phyloP scores from a whole-genome alignment of 805 yeast genomes.

The Kazachstania taianensis region DNA sequence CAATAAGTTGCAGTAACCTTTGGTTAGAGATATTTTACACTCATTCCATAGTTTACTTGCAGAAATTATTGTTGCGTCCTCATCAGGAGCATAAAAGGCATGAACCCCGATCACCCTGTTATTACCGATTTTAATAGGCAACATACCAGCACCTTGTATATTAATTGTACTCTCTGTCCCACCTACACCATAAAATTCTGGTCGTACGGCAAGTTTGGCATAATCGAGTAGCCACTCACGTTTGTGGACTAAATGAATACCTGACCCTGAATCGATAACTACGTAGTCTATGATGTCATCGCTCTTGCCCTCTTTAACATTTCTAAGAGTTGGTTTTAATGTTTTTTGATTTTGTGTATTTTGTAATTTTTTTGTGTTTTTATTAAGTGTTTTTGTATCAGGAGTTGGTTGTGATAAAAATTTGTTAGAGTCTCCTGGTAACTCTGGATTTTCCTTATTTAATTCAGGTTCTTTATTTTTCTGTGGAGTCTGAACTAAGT shows the following conservation, averaged over 20 bases:
- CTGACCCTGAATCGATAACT: constrained; percentile 2
- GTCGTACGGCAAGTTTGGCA: not conserved
- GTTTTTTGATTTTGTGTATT: not conserved
- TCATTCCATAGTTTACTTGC: constrained; percentile 2
- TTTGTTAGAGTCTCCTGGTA: too few relatives aligned
- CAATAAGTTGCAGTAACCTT: constrained; percentile 1
- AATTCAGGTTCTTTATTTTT: too few relatives aligned
- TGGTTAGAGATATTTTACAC: not conserved
- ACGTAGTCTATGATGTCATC: not conserved
- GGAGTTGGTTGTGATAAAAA: too few relatives aligned
- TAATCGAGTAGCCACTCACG: not conserved
- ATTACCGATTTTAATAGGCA: not conserved
- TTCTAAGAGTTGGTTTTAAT: not conserved
- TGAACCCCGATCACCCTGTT: not conserved
- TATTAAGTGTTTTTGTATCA: not conserved
- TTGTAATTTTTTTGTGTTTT: not conserved
- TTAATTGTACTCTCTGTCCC: not conserved
- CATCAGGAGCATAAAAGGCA: constrained; percentile 1
- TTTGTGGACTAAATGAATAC: not conserved
- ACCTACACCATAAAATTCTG: constrained; percentile 3
- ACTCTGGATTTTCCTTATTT: too few relatives aligned
- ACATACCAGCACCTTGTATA: not conserved
- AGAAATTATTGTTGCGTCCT: constrained; percentile 4
- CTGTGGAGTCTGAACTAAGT: too few relatives aligned
- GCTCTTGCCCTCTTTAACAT: not conserved